Evolutionary conservation across 345 rosid genomes (phyloP).

Genomic region (Populus simonii): DNA sequence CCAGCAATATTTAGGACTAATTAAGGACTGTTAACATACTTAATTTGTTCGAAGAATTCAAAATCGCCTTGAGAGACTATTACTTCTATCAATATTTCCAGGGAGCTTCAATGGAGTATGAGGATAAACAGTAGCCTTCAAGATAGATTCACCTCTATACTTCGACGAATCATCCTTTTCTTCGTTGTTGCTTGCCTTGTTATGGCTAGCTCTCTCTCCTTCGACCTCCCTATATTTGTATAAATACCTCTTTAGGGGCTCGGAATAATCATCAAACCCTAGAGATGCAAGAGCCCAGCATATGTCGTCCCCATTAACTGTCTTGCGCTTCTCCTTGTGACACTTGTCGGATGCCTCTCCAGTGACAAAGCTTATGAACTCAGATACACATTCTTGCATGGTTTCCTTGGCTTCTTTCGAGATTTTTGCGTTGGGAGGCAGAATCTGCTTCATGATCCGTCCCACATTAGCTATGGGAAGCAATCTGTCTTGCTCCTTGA

Average conservation of each 20-base stretch:
- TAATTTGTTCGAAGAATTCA: background rate
- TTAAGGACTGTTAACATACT: background rate
- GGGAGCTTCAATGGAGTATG: constrained; percentile 1
- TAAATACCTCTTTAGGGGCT: constrained; percentile 50
- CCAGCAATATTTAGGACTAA: background rate
- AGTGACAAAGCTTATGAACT: constrained; percentile 71
- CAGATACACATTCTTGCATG: constrained; percentile 77
- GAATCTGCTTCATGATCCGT: constrained; percentile 70
- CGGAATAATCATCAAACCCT: constrained; percentile 69
- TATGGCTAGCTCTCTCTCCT: constrained; percentile 51
- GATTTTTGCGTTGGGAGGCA: constrained; percentile 65
- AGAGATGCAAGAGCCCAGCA: constrained; percentile 68
- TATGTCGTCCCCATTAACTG: constrained; percentile 63
- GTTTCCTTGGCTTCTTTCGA: constrained; percentile 76
- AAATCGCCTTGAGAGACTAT: background rate
- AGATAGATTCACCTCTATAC: background rate
- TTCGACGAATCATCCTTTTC: background rate
- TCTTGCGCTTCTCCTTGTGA: constrained; percentile 72
- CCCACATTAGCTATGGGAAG: constrained; percentile 76
- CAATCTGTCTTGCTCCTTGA: constrained; percentile 63
- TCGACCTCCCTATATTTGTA: constrained; percentile 46
- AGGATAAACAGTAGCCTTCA: background rate
- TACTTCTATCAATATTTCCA: background rate
- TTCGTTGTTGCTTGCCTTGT: constrained; percentile 26
- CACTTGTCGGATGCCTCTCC: constrained; percentile 73